Conservation (phyloP, 2,329 filamentous ascomycete species). For the Sclerotinia sclerotiorum region DNA sequence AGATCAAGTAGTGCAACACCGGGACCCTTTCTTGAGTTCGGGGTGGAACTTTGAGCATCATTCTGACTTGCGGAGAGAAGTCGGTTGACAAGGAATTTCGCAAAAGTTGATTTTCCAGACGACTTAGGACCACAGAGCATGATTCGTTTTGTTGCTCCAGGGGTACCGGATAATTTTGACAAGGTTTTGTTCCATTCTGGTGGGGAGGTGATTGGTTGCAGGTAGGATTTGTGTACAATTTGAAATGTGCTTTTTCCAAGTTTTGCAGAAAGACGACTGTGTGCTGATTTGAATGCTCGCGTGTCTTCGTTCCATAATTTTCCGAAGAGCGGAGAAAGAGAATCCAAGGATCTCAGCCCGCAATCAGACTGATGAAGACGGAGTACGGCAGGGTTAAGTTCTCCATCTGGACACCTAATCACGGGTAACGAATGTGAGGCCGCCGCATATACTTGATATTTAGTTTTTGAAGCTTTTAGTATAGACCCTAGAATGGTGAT, state of each 20-base stretch:
- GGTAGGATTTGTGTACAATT: constrained; percentile 51
- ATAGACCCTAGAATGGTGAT: constrained; percentile 65
- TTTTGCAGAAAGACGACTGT: constrained; percentile 25
- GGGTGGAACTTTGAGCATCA: background rate
- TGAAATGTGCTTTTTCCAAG: constrained; percentile 46
- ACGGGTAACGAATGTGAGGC: constrained; percentile 69
- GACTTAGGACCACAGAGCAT: constrained; percentile 70
- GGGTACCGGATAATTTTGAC: constrained; percentile 37
- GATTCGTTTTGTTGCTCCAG: constrained; percentile 44
- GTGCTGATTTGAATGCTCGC: constrained; percentile 29
- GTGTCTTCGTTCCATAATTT: constrained; percentile 61
- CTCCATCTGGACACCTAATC: constrained; percentile 50
- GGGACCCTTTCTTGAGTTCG: constrained; percentile 27
- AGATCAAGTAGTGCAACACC: constrained; percentile 63
- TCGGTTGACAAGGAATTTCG: constrained; percentile 64
- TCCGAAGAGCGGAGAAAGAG: constrained; percentile 64
- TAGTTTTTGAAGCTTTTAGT: constrained; percentile 49
- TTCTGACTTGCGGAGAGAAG: constrained; percentile 46
- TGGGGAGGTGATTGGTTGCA: constrained; percentile 57
- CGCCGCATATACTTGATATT: constrained; percentile 63
- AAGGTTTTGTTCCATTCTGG: constrained; percentile 57
- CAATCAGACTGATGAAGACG: constrained; percentile 51
- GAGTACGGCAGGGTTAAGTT: constrained; percentile 55
- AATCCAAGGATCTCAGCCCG: constrained; percentile 54
- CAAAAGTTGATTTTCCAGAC: constrained; percentile 75